These are phyloP conservation scores for Aureobasidium melanogenum DNA, from an alignment of 2,329 filamentous ascomycete genomes.

Conservation along the genomic window DNA sequence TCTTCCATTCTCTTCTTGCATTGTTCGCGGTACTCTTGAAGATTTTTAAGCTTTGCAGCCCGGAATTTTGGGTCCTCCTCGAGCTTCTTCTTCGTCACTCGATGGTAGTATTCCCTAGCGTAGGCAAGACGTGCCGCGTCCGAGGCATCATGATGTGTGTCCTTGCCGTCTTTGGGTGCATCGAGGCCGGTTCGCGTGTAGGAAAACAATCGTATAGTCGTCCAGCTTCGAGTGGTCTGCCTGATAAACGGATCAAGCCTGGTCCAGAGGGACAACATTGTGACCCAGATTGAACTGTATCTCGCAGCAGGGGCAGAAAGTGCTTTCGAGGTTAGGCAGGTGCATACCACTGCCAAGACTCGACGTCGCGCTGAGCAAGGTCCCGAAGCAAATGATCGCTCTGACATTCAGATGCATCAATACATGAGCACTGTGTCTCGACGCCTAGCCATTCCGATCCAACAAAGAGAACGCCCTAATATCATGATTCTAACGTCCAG, in stretches of 20 bases:
- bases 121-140: not conserved
- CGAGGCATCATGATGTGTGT: not conserved
- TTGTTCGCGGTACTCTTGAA: not conserved
- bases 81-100: not conserved
- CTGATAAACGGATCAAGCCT: not conserved
- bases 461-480: no score
- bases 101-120: not conserved
- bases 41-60: not conserved
- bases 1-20: not conserved
- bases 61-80: not conserved
- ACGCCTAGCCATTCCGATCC: no score
- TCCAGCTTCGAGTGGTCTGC: not conserved
- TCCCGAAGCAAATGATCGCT: no score
- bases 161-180: not conserved
- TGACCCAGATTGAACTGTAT: not conserved
- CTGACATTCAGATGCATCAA: no score
- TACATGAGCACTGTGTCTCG: no score
- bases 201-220: not conserved
- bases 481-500: no score
- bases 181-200: not conserved
- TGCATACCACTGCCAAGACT: no score
- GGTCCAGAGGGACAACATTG: not conserved
- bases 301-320: not conserved
- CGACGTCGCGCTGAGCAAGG: not conserved
- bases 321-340: not conserved